Conservation (phyloP, 2,329 filamentous ascomycete genomes). For the Colletotrichum lentis region DNA sequence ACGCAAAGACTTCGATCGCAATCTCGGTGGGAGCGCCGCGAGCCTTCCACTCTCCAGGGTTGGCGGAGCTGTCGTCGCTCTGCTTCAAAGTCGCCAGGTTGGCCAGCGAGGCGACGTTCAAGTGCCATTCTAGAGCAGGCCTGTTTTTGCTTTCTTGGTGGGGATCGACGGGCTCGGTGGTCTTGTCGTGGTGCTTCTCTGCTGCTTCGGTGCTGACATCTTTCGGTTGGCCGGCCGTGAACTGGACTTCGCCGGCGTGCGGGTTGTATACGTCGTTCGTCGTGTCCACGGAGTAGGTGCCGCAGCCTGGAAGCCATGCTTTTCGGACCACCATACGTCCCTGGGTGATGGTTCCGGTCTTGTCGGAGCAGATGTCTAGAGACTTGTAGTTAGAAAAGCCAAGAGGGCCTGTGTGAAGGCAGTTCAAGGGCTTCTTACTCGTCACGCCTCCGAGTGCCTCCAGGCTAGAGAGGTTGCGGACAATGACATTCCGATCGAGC, state of each 20-base stretch:
- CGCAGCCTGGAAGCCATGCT: conserved; percentile 59
- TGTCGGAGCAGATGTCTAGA: conserved; percentile 63
- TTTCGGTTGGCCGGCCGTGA: conserved; percentile 49
- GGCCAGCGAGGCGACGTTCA: conserved; percentile 70
- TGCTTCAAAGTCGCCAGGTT: conserved; percentile 71
- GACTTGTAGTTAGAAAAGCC: neutral
- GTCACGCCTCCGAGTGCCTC: conserved; percentile 65
- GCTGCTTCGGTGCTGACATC: conserved; percentile 45
- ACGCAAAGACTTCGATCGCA: conserved; percentile 77
- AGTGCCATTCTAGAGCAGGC: conserved; percentile 59
- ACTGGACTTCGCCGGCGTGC: conserved; percentile 56
- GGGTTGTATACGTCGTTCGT: conserved; percentile 67
- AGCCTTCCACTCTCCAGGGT: conserved; percentile 70
- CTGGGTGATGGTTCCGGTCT: conserved; percentile 64
- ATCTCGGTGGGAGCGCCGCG: conserved; percentile 76
- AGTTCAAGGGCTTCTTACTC: conserved; percentile 3
- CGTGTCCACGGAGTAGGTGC: conserved; percentile 56
- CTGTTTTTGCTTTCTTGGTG: conserved; percentile 54
- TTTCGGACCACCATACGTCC: conserved; percentile 64
- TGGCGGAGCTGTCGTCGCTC: conserved; percentile 53
- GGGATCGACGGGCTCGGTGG: conserved; percentile 53
- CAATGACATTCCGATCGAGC: conserved; percentile 61
- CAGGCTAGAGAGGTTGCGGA: conserved; percentile 59
- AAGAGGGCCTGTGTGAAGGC: too few relatives aligned
- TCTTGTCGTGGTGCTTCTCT: conserved; percentile 43